Evolutionary conservation across 805 yeast genomes (phyloP).

Genomic region (Deakozyma indianensis): DNA sequence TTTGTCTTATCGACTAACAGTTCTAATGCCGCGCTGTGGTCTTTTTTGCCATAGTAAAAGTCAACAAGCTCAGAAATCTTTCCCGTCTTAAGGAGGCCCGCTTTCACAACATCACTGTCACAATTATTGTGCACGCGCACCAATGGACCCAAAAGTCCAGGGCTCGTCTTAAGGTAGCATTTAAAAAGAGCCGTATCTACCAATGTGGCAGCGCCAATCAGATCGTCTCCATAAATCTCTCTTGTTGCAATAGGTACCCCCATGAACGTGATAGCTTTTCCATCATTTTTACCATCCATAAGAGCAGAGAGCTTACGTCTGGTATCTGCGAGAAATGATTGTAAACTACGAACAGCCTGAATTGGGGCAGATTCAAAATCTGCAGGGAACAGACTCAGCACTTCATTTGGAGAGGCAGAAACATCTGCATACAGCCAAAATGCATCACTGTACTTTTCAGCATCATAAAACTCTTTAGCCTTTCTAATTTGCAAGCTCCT

Average conservation of each 20-base stretch:
- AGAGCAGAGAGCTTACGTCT: slow-evolving; percentile 24
- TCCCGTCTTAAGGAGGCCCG: slow-evolving; percentile 23
- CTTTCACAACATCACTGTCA: slow-evolving; percentile 38
- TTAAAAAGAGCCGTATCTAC: slow-evolving; percentile 56
- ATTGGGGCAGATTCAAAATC: neutral
- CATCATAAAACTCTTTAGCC: slow-evolving; percentile 17
- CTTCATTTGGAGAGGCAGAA: slow-evolving; percentile 36
- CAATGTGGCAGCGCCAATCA: slow-evolving; percentile 17
- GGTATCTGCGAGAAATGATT: slow-evolving; percentile 26
- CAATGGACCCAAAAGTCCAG: slow-evolving; percentile 55
- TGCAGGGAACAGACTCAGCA: slow-evolving; percentile 29
- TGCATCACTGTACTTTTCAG: slow-evolving; percentile 18
- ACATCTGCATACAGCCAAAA: slow-evolving; percentile 28
- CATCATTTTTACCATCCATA: slow-evolving; percentile 1
- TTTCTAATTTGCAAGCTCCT: slow-evolving; percentile 25
- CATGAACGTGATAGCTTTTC: neutral
- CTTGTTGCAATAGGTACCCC: slow-evolving; percentile 1
- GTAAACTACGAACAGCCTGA: neutral
- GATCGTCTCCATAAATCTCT: slow-evolving; percentile 10
- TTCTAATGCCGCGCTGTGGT: slow-evolving; percentile 43
- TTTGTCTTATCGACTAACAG: slow-evolving; percentile 22
- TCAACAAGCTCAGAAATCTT: slow-evolving; percentile 48
- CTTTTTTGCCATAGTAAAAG: slow-evolving; percentile 42
- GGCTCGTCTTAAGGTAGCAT: slow-evolving; percentile 43
- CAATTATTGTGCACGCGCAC: slow-evolving; percentile 51